A percentile compares a stretch with the other conserved stretches of the same genome.
These are phyloP conservation scores for Plantago coronopus DNA, from an alignment of 305 asterid genomes.

Conservation along the genomic window DNA sequence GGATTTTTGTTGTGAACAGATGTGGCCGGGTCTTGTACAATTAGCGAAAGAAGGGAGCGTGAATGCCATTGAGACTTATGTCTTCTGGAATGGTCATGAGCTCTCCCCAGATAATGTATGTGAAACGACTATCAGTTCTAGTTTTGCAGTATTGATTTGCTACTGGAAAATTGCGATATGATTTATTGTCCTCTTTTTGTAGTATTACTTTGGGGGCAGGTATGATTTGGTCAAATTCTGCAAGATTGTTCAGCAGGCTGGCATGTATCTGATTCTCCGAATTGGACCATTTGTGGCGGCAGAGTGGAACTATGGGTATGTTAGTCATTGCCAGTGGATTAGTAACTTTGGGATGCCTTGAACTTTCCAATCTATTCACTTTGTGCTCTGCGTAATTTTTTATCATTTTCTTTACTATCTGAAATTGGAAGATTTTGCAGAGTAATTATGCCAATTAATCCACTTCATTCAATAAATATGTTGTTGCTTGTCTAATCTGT, in stretches of 20 bases:
- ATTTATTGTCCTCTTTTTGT: slow-evolving; percentile 7
- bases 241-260: slow-evolving; percentile 73
- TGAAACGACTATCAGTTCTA: not conserved
- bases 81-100: slow-evolving; percentile 94
- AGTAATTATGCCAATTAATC: not conserved
- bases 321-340: not conserved
- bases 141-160: not conserved
- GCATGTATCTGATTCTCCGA: slow-evolving; percentile 74
- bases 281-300: slow-evolving; percentile 95
- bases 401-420: not conserved
- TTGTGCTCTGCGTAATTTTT: not conserved
- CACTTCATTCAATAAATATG: not conserved
- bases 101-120: slow-evolving; percentile 67
- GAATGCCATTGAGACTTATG: slow-evolving; percentile 79
- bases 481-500: not conserved
- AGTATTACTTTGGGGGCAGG: slow-evolving; percentile 94
- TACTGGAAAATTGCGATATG: not conserved
- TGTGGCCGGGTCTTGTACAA: slow-evolving; percentile 87
- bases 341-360: no score
- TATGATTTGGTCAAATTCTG: slow-evolving; percentile 79
- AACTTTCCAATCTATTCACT: not conserved
- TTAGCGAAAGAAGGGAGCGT: slow-evolving; percentile 87
- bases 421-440: not conserved
- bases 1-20: slow-evolving; percentile 32
- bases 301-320: slow-evolving; percentile 89